Base-by-base conservation (phyloP, 108 stramenopile genomes). In the Skeletonema menzelii region DNA sequence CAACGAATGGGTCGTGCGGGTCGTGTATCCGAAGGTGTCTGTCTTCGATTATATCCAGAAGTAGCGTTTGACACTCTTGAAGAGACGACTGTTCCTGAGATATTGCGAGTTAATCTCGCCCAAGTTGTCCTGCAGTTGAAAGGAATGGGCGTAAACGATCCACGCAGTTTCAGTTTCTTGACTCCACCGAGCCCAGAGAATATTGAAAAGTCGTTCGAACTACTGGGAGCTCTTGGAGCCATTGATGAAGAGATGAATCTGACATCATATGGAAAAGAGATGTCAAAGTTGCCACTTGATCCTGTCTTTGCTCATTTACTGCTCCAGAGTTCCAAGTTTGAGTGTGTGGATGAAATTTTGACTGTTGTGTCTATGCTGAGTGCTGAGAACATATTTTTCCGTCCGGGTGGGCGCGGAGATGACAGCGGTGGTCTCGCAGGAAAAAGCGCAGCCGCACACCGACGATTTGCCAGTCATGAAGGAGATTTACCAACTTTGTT, bases 401-500 rank as follows among this genome's bases (percentile, higher is more conserved):
- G 96, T 22, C 98, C 97, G 58, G 88, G 93, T 77, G 88, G 95
- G 60, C 69, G 90, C 27, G 62, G 89, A 69, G 88, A 86, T 57
- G 90, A 90, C 62, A 82, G 82, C 27, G 91, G 86, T 59, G 86
- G 87, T 55, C 75, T 95, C 56, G 71, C 77, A 42, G 72, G 72
- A 38, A 87, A 85, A 69, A 88, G 91, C 60, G 93, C 91, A 60
- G 84, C 91, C 44, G 75, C 85, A 0, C 94, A 92, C 73, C 77
- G 80, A 27, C 82, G 91, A 47, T 95, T 95, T 75, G 73, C 84
- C 4, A 86, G 85, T 75, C 70, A 87, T 60, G 98, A 99, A 77
- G 98, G 99, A 22, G 99, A 99, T 65, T 84, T 98, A 30, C 91
- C 97, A 7, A 98, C 97, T 15, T 69, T 97, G 6, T 83, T 97